These are phyloP conservation scores for Panicum hallii DNA, from an alignment of 202 grass and related monocot genomes.

Conservation along the genomic window DNA sequence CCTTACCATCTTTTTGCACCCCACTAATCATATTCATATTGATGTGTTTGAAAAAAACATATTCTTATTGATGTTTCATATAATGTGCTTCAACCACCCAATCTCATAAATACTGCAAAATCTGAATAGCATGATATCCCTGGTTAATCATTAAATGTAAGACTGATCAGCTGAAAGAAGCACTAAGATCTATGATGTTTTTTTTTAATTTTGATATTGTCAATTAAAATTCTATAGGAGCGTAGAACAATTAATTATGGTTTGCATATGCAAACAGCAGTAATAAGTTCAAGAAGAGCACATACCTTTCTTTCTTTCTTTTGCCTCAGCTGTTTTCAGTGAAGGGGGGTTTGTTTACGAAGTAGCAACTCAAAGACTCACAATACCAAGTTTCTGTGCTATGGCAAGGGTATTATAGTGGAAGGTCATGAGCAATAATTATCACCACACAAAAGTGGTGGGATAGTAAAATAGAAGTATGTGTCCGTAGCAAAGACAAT, in stretches of 20 bases:
- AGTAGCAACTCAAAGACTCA: slow-evolving; percentile 46
- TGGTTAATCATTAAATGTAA: slow-evolving; percentile 40
- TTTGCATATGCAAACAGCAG: slow-evolving; percentile 24
- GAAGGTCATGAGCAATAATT: slow-evolving; percentile 48
- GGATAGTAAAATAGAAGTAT: slow-evolving; percentile 46
- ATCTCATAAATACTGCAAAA: slow-evolving; percentile 50
- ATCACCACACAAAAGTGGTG: slow-evolving; percentile 65
- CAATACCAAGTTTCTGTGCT: slow-evolving; percentile 33
- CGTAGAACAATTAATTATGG: slow-evolving; percentile 13
- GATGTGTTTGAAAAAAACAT: slow-evolving; percentile 4
- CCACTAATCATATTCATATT: slow-evolving; percentile 49
- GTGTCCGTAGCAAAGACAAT: slow-evolving; percentile 34
- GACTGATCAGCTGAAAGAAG: slow-evolving; percentile 5
- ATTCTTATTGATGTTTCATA: slow-evolving; percentile 56
- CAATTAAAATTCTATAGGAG: slow-evolving; percentile 30
- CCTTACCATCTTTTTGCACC: slow-evolving; percentile 47
- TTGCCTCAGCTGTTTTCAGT: slow-evolving; percentile 28
- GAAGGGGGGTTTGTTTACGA: slow-evolving; percentile 41
- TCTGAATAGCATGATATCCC: slow-evolving; percentile 40
- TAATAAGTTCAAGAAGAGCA: slow-evolving; percentile 25
- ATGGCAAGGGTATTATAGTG: slow-evolving; percentile 51
- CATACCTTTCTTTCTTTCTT: slow-evolving; percentile 25
- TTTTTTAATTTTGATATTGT: slow-evolving; percentile 7
- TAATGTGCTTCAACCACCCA: slow-evolving; percentile 42
- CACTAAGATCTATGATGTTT: slow-evolving; percentile 29